Percentiles rank a stretch among this genome's conserved stretches.
Evolutionary conservation across 495 filamentous ascomycete species (phyloP).

Genomic region (Immersiella caudata): DNA sequence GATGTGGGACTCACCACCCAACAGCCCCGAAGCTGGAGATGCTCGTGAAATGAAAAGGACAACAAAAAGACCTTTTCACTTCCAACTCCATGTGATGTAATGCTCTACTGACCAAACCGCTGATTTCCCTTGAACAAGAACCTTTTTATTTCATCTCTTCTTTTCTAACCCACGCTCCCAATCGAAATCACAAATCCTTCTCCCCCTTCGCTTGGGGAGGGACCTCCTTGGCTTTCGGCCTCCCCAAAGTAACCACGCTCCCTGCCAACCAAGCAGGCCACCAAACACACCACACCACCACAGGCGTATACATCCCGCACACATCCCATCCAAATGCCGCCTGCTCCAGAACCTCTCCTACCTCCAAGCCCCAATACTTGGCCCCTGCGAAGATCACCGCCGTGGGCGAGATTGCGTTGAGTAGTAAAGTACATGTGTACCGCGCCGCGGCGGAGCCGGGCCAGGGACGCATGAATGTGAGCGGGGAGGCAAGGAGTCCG

Average conservation of each 20-base stretch:
- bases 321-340: conserved; percentile 91
- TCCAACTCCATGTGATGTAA: not conserved
- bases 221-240: conserved; percentile 17
- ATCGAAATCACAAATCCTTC: conserved; percentile 29
- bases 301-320: conserved; percentile 84
- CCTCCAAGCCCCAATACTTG: conserved; percentile 50
- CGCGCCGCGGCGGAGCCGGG: conserved; percentile 36
- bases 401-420: conserved; percentile 68
- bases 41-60: not conserved
- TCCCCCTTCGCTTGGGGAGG: conserved; percentile 31
- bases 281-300: conserved; percentile 97
- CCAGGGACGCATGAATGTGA: conserved; percentile 68
- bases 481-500: conserved; percentile 73
- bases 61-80: not conserved
- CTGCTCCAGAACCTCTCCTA: conserved; percentile 65
- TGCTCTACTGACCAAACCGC: not conserved
- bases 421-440: conserved; percentile 34
- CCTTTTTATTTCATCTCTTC: not conserved
- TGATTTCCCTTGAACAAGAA: not conserved
- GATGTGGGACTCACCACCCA: conserved; percentile 4
- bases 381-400: conserved; percentile 60
- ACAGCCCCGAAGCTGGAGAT: not conserved
- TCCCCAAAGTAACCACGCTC: conserved; percentile 45
- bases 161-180: not conserved
- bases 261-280: conserved; percentile 92